Evolutionary conservation across 108 stramenopile species (phyloP).

Genomic region (Cyclostephanos invisitatus): DNA sequence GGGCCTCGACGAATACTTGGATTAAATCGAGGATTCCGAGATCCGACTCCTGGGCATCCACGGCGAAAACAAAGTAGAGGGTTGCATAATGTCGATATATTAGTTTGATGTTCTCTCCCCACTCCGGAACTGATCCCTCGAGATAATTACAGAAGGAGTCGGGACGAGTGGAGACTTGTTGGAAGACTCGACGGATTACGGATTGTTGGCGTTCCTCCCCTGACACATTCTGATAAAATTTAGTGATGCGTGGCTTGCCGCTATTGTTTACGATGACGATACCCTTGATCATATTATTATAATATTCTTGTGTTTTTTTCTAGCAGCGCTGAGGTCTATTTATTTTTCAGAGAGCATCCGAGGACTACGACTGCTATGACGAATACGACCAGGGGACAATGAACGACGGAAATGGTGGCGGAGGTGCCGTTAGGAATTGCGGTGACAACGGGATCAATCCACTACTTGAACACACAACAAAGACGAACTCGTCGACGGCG

Average conservation of each 20-base stretch:
- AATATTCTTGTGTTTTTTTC: too few species aligned
- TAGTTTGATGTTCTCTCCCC: conserved; percentile 96
- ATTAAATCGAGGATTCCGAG: conserved; percentile 99
- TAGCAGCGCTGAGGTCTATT: too few species aligned
- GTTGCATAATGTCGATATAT: conserved; percentile 99
- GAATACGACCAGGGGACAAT: too few species aligned
- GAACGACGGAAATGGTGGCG: too few species aligned
- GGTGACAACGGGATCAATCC: too few species aligned
- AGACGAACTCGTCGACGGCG: too few species aligned
- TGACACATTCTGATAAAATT: conserved; percentile 96
- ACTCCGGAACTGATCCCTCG: conserved; percentile 95
- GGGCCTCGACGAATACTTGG: conserved; percentile 99
- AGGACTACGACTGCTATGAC: too few species aligned
- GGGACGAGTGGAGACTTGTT: conserved; percentile 94
- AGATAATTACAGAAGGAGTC: conserved; percentile 99
- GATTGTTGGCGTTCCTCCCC: conserved; percentile 93
- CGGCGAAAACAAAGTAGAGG: conserved; percentile 98
- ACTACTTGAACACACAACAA: too few species aligned
- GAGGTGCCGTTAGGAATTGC: too few species aligned
- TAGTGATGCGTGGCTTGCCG: conserved; percentile 95
- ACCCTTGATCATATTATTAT: conserved; percentile 82
- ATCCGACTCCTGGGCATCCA: conserved; percentile 96
- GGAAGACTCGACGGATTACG: conserved; percentile 93
- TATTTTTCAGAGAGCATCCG: too few species aligned
- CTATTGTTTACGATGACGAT: conserved; percentile 98